These are phyloP conservation scores for Colletotrichum scovillei DNA, from an alignment of 2,329 filamentous ascomycete species.

Conservation along the genomic window DNA sequence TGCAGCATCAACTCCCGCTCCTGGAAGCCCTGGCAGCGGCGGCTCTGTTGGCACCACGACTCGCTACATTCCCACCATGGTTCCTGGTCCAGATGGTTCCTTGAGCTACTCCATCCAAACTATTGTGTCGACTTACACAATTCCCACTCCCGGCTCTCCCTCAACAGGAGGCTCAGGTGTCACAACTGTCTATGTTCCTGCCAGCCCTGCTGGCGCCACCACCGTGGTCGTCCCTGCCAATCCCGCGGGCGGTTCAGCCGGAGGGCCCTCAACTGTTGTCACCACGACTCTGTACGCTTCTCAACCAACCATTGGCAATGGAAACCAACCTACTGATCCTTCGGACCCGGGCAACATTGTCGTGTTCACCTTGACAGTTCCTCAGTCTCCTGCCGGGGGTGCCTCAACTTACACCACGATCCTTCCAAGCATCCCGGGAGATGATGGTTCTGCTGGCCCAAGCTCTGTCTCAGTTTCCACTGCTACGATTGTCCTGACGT, in stretches of 20 bases:
- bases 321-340: slow-evolving; percentile 43
- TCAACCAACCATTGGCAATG: slow-evolving; percentile 43
- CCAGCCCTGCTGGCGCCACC: neutral
- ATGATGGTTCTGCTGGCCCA: neutral
- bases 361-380: slow-evolving; percentile 37
- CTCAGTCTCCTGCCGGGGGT: neutral
- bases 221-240: neutral
- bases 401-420: neutral
- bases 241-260: neutral
- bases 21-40: neutral
- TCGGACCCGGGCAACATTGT: slow-evolving; percentile 36
- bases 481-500: neutral
- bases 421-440: neutral
- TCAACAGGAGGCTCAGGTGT: slow-evolving; percentile 19
- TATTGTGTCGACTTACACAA: slow-evolving; percentile 48
- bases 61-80: slow-evolving; percentile 23
- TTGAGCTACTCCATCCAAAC: slow-evolving; percentile 42
- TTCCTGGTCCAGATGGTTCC: slow-evolving; percentile 45
- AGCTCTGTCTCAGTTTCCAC: slow-evolving; percentile 14
- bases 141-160: slow-evolving; percentile 30
- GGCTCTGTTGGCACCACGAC: slow-evolving; percentile 19
- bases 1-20: neutral
- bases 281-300: slow-evolving; percentile 41
- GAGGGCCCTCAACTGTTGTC: slow-evolving; percentile 20
- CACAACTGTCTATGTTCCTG: neutral